Conservation (phyloP, 345 rosid species). For the Melaleuca alternifolia region DNA sequence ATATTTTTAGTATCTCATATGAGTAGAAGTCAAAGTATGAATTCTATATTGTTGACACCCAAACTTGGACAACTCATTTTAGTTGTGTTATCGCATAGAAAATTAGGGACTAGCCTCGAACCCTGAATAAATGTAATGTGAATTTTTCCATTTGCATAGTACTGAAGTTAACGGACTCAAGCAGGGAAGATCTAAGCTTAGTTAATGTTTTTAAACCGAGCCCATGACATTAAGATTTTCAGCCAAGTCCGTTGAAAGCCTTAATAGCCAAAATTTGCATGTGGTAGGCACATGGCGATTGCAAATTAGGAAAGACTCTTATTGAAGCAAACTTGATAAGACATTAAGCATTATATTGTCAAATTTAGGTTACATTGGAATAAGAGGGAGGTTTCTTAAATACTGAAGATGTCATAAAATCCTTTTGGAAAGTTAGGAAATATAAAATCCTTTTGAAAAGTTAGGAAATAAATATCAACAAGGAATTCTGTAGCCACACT, state of each 20-base stretch:
- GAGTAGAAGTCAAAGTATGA: background rate
- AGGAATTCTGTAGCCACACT: too few species aligned
- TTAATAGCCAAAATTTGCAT: background rate
- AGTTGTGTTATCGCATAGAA: background rate
- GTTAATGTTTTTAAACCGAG: background rate
- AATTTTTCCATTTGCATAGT: background rate
- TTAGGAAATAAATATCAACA: too few species aligned
- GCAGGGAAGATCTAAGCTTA: background rate
- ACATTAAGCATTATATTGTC: background rate
- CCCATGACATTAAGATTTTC: background rate
- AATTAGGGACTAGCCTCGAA: background rate
- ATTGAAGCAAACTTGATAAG: background rate
- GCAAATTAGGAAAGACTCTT: background rate
- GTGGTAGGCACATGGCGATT: background rate
- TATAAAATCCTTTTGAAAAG: too few species aligned
- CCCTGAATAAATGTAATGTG: background rate
- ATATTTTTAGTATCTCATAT: background rate
- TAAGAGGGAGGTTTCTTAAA: background rate
- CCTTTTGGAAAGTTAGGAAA: background rate
- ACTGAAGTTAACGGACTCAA: background rate
- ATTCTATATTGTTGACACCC: background rate
- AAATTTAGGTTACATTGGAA: background rate
- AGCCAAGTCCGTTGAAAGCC: background rate
- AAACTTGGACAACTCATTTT: background rate
- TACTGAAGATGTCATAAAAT: background rate